Evolutionary conservation across 140 eudicot genomes (phyloP).

Genomic region (Cichorium intybus): DNA sequence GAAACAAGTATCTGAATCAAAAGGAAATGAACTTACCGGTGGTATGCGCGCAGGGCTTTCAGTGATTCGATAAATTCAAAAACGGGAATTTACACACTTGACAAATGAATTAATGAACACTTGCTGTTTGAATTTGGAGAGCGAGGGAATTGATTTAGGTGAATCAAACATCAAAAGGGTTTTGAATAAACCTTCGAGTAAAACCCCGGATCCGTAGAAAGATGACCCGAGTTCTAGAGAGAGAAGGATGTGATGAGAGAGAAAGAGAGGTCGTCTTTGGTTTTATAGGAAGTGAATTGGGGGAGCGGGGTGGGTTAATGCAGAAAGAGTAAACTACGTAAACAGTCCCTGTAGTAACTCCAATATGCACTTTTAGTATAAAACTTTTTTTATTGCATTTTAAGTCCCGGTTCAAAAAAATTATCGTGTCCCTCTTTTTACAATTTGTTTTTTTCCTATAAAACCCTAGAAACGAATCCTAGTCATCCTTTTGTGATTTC

Average conservation of each 20-base stretch:
- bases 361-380: neutral
- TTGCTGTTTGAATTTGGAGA: slow-evolving; percentile 30
- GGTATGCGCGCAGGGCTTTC: slow-evolving; percentile 6
- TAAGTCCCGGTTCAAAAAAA: neutral
- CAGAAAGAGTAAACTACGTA: neutral
- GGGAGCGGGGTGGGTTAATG: slow-evolving; percentile 20
- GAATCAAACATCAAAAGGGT: slow-evolving; percentile 23
- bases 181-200: slow-evolving; percentile 33
- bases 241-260: slow-evolving; percentile 30
- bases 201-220: slow-evolving; percentile 33
- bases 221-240: slow-evolving; percentile 33
- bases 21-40: slow-evolving; percentile 24
- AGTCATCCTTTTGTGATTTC: too few species aligned
- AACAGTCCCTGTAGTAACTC: slow-evolving; percentile 2
- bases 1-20: neutral
- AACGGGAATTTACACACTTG: slow-evolving; percentile 2
- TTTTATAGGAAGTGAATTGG: slow-evolving; percentile 25
- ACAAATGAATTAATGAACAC: neutral
- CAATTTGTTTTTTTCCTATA: too few species aligned
- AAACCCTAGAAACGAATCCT: too few species aligned
- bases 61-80: slow-evolving; percentile 13
- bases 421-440: neutral
- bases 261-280: slow-evolving; percentile 13
- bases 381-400: neutral
- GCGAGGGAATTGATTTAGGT: slow-evolving; percentile 28